phyloP scores from a whole-genome alignment of 1,284 basidiomycete genomes.

The Malassezia vespertilionis region DNA sequence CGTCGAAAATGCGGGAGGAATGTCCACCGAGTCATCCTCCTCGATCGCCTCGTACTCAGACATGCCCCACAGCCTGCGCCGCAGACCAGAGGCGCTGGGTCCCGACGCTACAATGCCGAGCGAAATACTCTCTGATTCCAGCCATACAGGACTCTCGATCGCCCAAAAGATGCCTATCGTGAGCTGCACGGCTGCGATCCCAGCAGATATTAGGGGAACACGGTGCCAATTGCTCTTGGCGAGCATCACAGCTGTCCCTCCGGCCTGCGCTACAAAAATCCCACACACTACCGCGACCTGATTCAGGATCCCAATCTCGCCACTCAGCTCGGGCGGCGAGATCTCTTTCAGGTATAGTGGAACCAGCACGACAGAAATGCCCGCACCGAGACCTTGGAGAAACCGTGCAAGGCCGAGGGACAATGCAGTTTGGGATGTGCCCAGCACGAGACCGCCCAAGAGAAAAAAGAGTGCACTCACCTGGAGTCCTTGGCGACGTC shows the following conservation, averaged over 20 bases:
- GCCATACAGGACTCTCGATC: conserved; percentile 33
- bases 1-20: neutral
- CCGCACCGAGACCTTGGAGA: conserved; percentile 66
- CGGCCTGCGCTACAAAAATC: conserved; percentile 47
- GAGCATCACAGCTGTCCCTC: conserved; percentile 44
- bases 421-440: conserved; percentile 2
- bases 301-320: conserved; percentile 70
- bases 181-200: conserved; percentile 45
- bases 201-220: conserved; percentile 43
- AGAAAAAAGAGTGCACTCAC: conserved; percentile 17
- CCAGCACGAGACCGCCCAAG: conserved; percentile 17
- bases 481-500: conserved; percentile 18
- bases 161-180: conserved; percentile 27
- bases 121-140: conserved; percentile 21
- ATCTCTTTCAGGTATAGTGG: conserved; percentile 76
- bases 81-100: conserved; percentile 17
- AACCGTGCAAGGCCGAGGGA: conserved; percentile 47
- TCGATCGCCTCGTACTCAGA: neutral
- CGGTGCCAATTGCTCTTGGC: conserved; percentile 39
- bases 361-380: conserved; percentile 71
- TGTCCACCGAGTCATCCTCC: too few species aligned
- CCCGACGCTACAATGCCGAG: neutral
- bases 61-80: conserved; percentile 19
- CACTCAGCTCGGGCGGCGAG: conserved; percentile 61
- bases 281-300: conserved; percentile 49